Evolutionary conservation across 352 stramenopile species (phyloP).

Genomic region (Phytophthora pluvialis): DNA sequence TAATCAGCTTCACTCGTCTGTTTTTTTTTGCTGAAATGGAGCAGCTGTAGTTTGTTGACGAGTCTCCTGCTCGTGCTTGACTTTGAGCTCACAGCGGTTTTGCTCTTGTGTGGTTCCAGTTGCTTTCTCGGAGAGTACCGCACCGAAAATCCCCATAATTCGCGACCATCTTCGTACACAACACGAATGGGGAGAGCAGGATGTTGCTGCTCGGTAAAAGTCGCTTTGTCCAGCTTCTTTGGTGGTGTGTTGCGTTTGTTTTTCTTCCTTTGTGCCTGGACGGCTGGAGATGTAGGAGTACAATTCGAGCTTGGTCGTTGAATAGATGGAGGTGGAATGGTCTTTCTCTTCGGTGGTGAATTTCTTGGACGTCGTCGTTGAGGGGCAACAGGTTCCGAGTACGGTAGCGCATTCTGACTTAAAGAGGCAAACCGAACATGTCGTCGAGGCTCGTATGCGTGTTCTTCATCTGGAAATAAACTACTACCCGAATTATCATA

Average conservation of each 20-base stretch:
- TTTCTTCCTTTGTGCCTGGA: conserved; percentile 20
- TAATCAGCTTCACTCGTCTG: conserved; percentile 20
- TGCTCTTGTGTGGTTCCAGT: conserved; percentile 8
- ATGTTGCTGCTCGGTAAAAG: no score
- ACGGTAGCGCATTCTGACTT: conserved; percentile 18
- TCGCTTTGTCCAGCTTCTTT: background rate
- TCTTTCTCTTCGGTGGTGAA: conserved; percentile 9
- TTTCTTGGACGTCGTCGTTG: background rate
- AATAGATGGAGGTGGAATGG: background rate
- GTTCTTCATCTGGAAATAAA: conserved; percentile 33
- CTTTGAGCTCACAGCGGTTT: background rate
- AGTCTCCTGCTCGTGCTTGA: background rate
- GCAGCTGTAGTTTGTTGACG: background rate
- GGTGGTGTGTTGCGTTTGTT: background rate
- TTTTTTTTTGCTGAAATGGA: background rate
- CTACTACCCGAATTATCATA: background rate
- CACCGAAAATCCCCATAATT: conserved; percentile 22
- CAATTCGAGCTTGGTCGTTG: background rate
- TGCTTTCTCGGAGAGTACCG: conserved; percentile 20
- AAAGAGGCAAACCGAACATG: conserved; percentile 25
- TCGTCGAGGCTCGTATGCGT: conserved; percentile 21
- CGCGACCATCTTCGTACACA: conserved; percentile 5
- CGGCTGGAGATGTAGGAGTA: conserved; percentile 7
- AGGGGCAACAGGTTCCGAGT: background rate
- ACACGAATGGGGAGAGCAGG: background rate